A percentile compares a stretch with the other conserved stretches of the same genome.
Evolutionary conservation across 164 flowering plant species (phyloP).

Genomic region (Akebia trifoliata): DNA sequence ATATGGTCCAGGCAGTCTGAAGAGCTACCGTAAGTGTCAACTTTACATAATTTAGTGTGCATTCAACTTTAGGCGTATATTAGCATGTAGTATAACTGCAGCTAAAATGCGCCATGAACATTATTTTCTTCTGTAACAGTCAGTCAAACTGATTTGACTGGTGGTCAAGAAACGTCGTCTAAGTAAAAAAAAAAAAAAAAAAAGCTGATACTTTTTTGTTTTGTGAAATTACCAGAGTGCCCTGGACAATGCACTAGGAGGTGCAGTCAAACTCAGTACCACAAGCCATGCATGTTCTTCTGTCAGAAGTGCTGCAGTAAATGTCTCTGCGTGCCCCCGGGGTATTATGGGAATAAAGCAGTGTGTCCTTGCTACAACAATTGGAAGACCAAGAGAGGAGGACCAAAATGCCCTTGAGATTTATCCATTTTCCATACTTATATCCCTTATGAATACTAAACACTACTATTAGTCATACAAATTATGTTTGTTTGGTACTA

Average conservation of each 20-base stretch:
- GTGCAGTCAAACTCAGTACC: conserved; percentile 41
- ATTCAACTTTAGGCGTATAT: not conserved
- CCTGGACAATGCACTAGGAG: conserved; percentile 36
- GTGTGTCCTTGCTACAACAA: conserved; percentile 70
- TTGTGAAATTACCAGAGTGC: conserved; percentile 45
- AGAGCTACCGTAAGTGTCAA: conserved; percentile 35
- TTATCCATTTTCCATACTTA: too few species aligned
- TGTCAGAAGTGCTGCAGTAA: conserved; percentile 53
- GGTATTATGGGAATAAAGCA: conserved; percentile 44
- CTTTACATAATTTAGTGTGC: not conserved
- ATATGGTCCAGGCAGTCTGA: conserved; percentile 38
- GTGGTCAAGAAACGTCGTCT: too few species aligned
- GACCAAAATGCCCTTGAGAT: conserved; percentile 63
- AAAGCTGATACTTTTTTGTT: too few species aligned
- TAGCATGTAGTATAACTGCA: too few species aligned
- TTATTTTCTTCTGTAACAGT: too few species aligned
- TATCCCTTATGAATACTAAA: too few species aligned
- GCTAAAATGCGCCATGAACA: too few species aligned
- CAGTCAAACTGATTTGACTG: too few species aligned
- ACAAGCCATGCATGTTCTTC: conserved; percentile 49
- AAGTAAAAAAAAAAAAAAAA: too few species aligned
- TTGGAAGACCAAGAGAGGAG: conserved; percentile 60
- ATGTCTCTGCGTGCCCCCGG: conserved; percentile 62
- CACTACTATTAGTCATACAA: too few species aligned
- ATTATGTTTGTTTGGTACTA: too few species aligned